Conservation (phyloP, 2,329 filamentous ascomycete genomes). For the Fusarium piperis region DNA sequence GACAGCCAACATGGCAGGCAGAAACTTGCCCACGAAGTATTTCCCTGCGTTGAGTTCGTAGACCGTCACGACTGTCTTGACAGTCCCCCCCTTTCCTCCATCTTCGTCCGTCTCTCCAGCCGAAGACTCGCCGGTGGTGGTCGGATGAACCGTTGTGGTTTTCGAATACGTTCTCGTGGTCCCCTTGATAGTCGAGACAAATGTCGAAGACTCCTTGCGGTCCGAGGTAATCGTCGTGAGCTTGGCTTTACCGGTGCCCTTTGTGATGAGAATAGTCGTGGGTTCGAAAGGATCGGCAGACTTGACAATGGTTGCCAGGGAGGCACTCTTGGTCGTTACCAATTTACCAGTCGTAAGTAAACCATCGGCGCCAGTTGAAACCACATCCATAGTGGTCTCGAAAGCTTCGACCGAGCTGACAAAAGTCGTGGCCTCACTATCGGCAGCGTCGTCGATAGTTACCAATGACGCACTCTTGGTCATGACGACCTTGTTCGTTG, state of each 20-base stretch:
- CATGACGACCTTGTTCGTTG: background rate
- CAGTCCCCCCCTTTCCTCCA: slow-evolving; percentile 7
- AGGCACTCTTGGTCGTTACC: slow-evolving; percentile 22
- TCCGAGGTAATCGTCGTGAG: slow-evolving; percentile 33
- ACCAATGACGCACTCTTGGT: background rate
- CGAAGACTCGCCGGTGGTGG: slow-evolving; percentile 8
- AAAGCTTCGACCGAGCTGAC: slow-evolving; percentile 20
- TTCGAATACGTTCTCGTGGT: slow-evolving; percentile 30
- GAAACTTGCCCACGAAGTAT: slow-evolving; percentile 56
- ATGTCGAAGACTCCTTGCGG: slow-evolving; percentile 29
- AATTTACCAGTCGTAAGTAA: slow-evolving; percentile 22
- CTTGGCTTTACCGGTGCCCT: slow-evolving; percentile 10
- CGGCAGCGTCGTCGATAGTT: background rate
- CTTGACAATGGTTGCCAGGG: slow-evolving; percentile 21
- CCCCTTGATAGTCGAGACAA: slow-evolving; percentile 31
- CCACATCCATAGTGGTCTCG: slow-evolving; percentile 20
- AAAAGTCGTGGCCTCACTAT: background rate
- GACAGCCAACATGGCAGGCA: slow-evolving; percentile 54
- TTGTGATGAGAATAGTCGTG: slow-evolving; percentile 31
- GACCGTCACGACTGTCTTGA: slow-evolving; percentile 23
- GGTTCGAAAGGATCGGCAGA: slow-evolving; percentile 6
- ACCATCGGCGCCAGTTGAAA: slow-evolving; percentile 24
- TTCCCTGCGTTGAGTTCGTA: slow-evolving; percentile 31
- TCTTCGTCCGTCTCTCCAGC: background rate
- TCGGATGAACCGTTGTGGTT: slow-evolving; percentile 25